These are phyloP conservation scores for Elsinoe arachidis DNA, from an alignment of 2,329 filamentous ascomycete genomes.

Conservation along the genomic window DNA sequence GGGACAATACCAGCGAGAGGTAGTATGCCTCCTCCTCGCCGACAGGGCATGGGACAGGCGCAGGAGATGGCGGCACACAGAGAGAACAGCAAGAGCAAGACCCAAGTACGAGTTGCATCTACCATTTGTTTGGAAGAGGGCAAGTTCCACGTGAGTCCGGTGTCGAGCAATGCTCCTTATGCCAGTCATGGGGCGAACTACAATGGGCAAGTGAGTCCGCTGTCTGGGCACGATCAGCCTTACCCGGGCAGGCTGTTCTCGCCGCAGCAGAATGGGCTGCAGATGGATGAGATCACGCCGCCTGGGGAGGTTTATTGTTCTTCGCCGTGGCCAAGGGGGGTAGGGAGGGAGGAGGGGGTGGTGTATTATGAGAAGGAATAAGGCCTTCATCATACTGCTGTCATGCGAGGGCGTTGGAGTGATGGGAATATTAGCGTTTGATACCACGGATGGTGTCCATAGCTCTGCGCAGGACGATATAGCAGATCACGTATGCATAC, in stretches of 20 bases:
- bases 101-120: not conserved
- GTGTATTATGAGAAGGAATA: too few species aligned
- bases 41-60: too few species aligned
- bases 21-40: too few species aligned
- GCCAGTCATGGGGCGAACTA: not conserved
- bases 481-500: too few species aligned
- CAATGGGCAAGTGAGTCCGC: not conserved
- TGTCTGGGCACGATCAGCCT: not conserved
- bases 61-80: too few species aligned
- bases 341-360: not conserved
- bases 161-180: not conserved
- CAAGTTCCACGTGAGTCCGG: not conserved
- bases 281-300: not conserved
- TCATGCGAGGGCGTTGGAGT: too few species aligned
- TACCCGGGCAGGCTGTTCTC: not conserved
- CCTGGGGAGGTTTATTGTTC: not conserved
- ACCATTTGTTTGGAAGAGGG: not conserved
- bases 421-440: too few species aligned
- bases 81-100: not conserved
- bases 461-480: too few species aligned
- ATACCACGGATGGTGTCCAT: too few species aligned
- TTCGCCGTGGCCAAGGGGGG: not conserved
- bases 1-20: not conserved
- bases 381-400: too few species aligned
- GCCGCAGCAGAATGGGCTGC: not conserved